These are phyloP conservation scores for Leishmania arabica DNA, from an alignment of 208 protist species.

Conservation along the genomic window DNA sequence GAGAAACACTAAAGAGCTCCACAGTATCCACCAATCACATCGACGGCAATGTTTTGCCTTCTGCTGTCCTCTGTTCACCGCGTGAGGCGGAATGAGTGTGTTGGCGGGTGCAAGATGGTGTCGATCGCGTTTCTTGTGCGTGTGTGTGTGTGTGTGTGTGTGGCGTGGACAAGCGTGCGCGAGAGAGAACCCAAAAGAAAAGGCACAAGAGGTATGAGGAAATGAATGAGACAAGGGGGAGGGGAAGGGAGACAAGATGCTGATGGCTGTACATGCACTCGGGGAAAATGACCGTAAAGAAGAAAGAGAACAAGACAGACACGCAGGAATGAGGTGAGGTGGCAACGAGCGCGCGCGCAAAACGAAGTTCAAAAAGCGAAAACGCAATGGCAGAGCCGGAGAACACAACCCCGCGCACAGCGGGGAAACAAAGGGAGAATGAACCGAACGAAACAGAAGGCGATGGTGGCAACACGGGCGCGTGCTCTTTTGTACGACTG, in stretches of 20 bases:
- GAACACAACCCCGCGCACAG: neutral
- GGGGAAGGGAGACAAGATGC: neutral
- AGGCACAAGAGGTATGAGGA: neutral
- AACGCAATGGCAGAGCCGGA: neutral
- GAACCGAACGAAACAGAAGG: neutral
- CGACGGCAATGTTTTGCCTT: neutral
- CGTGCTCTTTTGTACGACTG: neutral
- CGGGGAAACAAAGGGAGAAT: neutral
- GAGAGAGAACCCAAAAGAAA: neutral
- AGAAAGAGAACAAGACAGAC: neutral
- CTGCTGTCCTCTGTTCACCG: neutral
- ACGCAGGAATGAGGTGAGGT: neutral
- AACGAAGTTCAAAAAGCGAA: conserved; percentile 8
- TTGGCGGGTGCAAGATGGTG: neutral
- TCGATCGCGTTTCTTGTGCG: neutral
- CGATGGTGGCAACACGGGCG: neutral
- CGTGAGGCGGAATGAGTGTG: neutral
- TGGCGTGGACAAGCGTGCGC: neutral
- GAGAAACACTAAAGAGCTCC: neutral
- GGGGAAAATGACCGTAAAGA: neutral
- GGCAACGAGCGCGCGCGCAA: neutral
- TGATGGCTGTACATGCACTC: neutral
- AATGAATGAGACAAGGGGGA: too few relatives aligned
- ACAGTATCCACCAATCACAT: neutral
- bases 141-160: neutral